These are phyloP conservation scores for Verticillium alfalfae DNA, from an alignment of 2,329 filamentous ascomycete species.

Conservation along the genomic window DNA sequence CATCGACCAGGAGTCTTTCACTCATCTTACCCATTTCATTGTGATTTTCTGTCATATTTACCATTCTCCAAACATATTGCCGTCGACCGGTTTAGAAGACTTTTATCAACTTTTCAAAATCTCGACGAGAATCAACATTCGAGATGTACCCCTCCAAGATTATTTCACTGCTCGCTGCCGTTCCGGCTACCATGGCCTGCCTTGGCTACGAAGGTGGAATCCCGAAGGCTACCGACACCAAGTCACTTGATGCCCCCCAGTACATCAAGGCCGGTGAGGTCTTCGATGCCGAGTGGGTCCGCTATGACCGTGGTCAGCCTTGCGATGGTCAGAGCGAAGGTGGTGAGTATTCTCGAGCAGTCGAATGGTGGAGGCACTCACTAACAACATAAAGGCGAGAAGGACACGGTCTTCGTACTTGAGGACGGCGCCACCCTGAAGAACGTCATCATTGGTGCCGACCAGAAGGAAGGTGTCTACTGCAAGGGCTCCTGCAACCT, in stretches of 20 bases:
- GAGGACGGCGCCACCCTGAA: slow-evolving; percentile 32
- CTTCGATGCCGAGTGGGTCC: slow-evolving; percentile 8
- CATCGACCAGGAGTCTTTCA: slow-evolving; percentile 3
- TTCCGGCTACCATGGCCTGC: slow-evolving; percentile 23
- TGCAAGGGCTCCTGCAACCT: slow-evolving; percentile 35
- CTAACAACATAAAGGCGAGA: not conserved
- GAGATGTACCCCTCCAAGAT: not conserved
- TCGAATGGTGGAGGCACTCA: not conserved
- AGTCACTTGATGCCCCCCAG: slow-evolving; percentile 6
- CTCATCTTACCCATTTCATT: not conserved
- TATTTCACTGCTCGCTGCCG: slow-evolving; percentile 12
- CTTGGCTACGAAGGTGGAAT: slow-evolving; percentile 23
- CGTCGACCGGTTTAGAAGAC: not conserved
- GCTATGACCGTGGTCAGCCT: slow-evolving; percentile 31
- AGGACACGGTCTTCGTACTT: slow-evolving; percentile 35
- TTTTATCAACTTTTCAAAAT: not conserved
- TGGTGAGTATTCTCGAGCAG: slow-evolving; percentile 11
- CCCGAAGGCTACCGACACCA: slow-evolving; percentile 16
- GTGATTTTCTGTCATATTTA: not conserved
- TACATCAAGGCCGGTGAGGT: slow-evolving; percentile 6
- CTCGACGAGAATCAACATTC: not conserved
- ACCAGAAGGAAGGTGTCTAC: slow-evolving; percentile 39
- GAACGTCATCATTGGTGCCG: slow-evolving; percentile 38
- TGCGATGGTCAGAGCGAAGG: slow-evolving; percentile 38
- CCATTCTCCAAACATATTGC: not conserved